Conservation (phyloP, 139 green algal species). For the Chlorella sp. region DNA sequence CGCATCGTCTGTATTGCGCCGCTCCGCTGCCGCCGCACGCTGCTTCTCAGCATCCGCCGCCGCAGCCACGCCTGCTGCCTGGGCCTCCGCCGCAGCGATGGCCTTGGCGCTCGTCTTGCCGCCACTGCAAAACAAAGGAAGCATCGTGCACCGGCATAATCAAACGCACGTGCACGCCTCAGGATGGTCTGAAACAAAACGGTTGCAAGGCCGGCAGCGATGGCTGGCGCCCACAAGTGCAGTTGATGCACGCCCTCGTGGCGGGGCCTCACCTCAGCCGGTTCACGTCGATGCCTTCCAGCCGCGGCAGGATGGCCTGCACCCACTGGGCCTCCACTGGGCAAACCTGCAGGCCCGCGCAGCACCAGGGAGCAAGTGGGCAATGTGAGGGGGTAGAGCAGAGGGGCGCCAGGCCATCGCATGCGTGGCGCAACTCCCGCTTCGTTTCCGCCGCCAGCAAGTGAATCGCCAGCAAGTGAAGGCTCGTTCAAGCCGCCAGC, state of each 20-base stretch:
- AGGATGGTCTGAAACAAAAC: no score
- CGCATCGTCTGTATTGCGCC: slow-evolving; percentile 58
- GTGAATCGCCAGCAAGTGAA: no score
- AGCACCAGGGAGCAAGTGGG: not conserved
- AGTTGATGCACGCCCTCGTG: not conserved
- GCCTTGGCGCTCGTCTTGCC: slow-evolving; percentile 32
- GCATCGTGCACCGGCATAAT: no score
- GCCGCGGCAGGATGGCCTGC: slow-evolving; percentile 65
- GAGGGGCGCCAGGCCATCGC: no score
- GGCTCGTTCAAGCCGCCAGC: no score
- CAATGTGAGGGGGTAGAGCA: no score
- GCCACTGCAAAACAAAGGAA: slow-evolving; percentile 28
- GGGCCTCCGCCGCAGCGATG: slow-evolving; percentile 21
- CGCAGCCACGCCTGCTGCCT: slow-evolving; percentile 24
- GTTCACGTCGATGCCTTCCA: slow-evolving; percentile 75
- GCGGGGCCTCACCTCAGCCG: slow-evolving; percentile 55
- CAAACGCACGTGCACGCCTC: no score
- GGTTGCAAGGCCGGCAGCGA: no score
- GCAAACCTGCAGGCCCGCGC: slow-evolving; percentile 70
- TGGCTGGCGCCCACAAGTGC: not conserved
- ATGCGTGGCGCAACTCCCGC: no score
- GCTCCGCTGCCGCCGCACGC: slow-evolving; percentile 2
- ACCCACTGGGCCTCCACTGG: slow-evolving; percentile 79
- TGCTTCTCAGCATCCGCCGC: slow-evolving; percentile 16
- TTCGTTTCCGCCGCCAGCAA: no score